Evolutionary conservation across 169 alveolate species (phyloP).

Genomic region (Eimeria tenella): DNA sequence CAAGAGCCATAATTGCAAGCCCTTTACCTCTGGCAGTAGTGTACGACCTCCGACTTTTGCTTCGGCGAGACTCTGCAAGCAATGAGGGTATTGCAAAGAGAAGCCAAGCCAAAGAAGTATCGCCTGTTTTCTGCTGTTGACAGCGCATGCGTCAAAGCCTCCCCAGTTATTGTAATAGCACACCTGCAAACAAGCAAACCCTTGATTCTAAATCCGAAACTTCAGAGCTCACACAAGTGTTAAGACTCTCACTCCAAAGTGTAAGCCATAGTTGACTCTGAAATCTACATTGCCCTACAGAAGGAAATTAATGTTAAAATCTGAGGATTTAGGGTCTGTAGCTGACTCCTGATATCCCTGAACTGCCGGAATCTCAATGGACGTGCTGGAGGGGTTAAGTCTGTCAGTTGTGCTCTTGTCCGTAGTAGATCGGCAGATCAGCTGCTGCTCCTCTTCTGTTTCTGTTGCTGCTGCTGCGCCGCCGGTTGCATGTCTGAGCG

Average conservation of each 20-base stretch:
- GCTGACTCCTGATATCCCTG: constrained; percentile 36
- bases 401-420: not conserved
- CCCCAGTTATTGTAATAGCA: constrained; percentile 88
- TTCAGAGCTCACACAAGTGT: not conserved
- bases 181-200: constrained; percentile 72
- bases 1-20: not conserved
- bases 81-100: constrained; percentile 87
- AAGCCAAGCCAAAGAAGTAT: constrained; percentile 85
- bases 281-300: not conserved
- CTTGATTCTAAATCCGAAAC: not conserved
- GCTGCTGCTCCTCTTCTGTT: constrained; percentile 27
- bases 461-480: not conserved
- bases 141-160: constrained; percentile 85
- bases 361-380: constrained; percentile 6
- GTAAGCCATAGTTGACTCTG: too few relatives aligned
- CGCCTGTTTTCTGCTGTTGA: constrained; percentile 81
- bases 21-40: constrained; percentile 44
- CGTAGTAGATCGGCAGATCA: not conserved
- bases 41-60: constrained; percentile 97
- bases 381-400: not conserved
- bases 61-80: constrained; percentile 99
- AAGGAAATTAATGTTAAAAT: too few relatives aligned
- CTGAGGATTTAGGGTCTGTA: not conserved
- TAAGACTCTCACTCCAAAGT: too few relatives aligned
- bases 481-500: constrained; percentile 13